Evolutionary conservation across 1,284 basidiomycete species (phyloP).

Genomic region (Gymnopus androsaceus): DNA sequence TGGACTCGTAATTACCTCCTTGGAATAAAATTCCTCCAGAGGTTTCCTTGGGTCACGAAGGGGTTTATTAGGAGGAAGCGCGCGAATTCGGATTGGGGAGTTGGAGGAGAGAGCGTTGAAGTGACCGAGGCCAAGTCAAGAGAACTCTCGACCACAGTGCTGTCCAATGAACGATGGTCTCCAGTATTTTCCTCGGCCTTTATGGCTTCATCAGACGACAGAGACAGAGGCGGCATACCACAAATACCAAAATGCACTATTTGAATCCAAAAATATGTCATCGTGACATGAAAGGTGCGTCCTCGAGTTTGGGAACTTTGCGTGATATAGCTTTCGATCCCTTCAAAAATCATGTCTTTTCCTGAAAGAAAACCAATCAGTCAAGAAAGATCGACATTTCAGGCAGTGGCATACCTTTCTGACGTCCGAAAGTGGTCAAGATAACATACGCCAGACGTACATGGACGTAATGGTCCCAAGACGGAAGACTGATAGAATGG

Average conservation of each 20-base stretch:
- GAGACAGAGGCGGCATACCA: constrained; percentile 25
- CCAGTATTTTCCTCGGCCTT: constrained; percentile 9
- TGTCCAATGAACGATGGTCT: not conserved
- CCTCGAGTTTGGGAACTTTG: constrained; percentile 35
- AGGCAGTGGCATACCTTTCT: constrained; percentile 33
- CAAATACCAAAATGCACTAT: constrained; percentile 45
- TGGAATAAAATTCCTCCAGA: constrained; percentile 40
- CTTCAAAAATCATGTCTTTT: constrained; percentile 41
- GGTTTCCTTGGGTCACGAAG: constrained; percentile 34
- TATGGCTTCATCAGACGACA: not conserved
- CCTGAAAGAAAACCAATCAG: constrained; percentile 26
- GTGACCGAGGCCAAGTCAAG: not conserved
- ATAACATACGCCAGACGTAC: constrained; percentile 41
- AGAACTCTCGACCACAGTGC: not conserved
- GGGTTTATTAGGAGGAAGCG: constrained; percentile 38
- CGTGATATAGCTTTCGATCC: constrained; percentile 39
- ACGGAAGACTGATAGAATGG: constrained; percentile 31
- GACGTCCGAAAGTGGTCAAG: constrained; percentile 37
- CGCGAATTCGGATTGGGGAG: constrained; percentile 24
- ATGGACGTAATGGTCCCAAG: constrained; percentile 47
- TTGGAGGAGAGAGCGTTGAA: not conserved
- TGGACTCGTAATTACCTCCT: constrained; percentile 38
- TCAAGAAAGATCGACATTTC: not conserved
- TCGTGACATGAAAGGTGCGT: constrained; percentile 42
- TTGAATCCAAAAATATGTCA: constrained; percentile 50